Conservation (phyloP, 2,329 filamentous ascomycete species). For the Sclerotinia subarctica region DNA sequence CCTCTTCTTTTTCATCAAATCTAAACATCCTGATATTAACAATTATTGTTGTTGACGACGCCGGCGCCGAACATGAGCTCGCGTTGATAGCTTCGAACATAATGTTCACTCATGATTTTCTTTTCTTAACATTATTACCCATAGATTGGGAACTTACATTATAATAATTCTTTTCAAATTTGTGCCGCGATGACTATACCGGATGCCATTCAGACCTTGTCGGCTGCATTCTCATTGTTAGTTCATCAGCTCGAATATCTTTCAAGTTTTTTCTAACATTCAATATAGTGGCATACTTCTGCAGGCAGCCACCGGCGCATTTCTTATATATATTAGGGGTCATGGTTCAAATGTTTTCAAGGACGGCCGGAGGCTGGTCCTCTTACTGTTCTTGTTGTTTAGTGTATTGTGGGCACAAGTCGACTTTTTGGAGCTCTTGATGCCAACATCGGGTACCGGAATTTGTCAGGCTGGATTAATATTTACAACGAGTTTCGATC, state of each 20-base stretch:
- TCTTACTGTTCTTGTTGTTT: conserved; percentile 39
- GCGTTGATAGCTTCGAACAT: conserved; percentile 28
- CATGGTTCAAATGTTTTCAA: conserved; percentile 36
- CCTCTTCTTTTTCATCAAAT: conserved; percentile 8
- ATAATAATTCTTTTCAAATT: conserved; percentile 31
- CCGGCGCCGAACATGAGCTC: conserved; percentile 28
- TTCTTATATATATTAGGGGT: conserved; percentile 35
- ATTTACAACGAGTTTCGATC: conserved; percentile 37
- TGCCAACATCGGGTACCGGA: conserved; percentile 26
- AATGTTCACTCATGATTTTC: conserved; percentile 30
- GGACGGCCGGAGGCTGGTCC: conserved; percentile 41
- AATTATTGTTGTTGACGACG: conserved; percentile 28
- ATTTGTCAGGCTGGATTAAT: conserved; percentile 35
- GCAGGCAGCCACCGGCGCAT: conserved; percentile 35
- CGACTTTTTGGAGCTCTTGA: conserved; percentile 37
- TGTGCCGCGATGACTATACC: conserved; percentile 34
- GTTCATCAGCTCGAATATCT: conserved; percentile 19
- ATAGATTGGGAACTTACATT: conserved; percentile 36
- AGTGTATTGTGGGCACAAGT: conserved; percentile 38
- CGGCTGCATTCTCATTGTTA: conserved; percentile 39
- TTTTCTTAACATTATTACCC: conserved; percentile 32
- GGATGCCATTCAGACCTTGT: conserved; percentile 36
- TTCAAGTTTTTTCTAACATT: conserved; percentile 23
- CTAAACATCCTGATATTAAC: conserved; percentile 24
- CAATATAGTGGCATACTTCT: conserved; percentile 37